A percentile compares a stretch with the other conserved stretches of the same genome.
Evolutionary conservation across 306 rosid species (phyloP).

Genomic region (Sechiopsis laciniata): DNA sequence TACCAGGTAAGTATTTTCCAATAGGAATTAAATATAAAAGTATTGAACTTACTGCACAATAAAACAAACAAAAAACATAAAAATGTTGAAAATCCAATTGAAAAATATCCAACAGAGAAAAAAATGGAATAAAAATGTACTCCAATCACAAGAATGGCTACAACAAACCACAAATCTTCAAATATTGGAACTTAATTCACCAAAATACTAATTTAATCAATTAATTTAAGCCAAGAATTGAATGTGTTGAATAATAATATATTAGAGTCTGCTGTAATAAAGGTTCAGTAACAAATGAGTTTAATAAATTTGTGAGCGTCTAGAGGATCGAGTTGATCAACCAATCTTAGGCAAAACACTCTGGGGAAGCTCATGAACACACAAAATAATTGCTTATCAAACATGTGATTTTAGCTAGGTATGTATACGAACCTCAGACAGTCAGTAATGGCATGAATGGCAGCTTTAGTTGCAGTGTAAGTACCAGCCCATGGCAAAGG

Average conservation of each 20-base stretch:
- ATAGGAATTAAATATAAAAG: background rate
- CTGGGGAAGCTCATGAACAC: background rate
- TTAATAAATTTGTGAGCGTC: background rate
- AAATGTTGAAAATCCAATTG: background rate
- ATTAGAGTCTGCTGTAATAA: background rate
- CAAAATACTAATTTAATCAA: background rate
- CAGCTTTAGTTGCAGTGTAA: conserved; percentile 73
- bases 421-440: conserved; percentile 51
- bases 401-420: background rate
- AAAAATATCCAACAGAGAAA: background rate
- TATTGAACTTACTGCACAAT: background rate
- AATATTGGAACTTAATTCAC: background rate
- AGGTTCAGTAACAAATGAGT: background rate
- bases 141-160: background rate
- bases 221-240: background rate
- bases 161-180: background rate
- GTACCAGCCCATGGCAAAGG: conserved; percentile 80
- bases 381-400: background rate
- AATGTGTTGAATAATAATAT: background rate
- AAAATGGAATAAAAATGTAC: background rate
- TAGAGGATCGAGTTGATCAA: background rate
- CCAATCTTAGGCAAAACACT: conserved; percentile 2
- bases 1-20: background rate
- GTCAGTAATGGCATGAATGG: conserved; percentile 70
- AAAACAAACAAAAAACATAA: background rate